Percentiles rank a stretch among this genome's conserved stretches.
Evolutionary conservation across 2,329 filamentous ascomycete species (phyloP).

Genomic region (Fusarium incarnatum): DNA sequence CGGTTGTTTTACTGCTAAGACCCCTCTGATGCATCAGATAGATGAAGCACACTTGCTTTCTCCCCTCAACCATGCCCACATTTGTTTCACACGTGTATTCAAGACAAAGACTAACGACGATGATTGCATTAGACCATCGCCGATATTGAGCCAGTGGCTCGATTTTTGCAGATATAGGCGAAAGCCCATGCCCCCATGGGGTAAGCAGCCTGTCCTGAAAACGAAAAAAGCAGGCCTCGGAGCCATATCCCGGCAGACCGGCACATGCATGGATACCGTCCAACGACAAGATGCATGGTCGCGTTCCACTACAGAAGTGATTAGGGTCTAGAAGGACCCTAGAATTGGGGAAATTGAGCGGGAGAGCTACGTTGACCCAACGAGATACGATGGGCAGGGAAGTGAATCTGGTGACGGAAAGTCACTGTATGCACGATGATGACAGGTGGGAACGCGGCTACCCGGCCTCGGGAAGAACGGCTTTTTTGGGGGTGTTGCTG

Average conservation of each 20-base stretch:
- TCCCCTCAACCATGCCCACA: conserved; percentile 23
- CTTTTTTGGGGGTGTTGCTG: conserved; percentile 32
- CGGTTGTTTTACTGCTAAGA: conserved; percentile 34
- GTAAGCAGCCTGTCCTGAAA: conserved; percentile 20
- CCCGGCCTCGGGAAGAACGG: conserved; percentile 43
- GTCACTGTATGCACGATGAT: conserved; percentile 44
- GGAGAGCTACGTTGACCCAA: conserved; percentile 10
- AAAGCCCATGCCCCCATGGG: conserved; percentile 1
- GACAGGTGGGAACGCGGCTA: conserved; percentile 26
- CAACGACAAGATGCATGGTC: conserved; percentile 18
- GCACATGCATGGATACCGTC: conserved; percentile 29
- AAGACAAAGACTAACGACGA: conserved; percentile 56
- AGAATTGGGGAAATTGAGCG: conserved; percentile 11
- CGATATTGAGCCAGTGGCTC: conserved; percentile 48
- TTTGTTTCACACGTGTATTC: conserved; percentile 43
- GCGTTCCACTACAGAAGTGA: conserved; percentile 16
- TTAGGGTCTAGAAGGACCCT: conserved; percentile 25
- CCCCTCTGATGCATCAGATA: conserved; percentile 44
- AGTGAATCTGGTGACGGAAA: conserved; percentile 10
- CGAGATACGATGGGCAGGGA: conserved; percentile 6
- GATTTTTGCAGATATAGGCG: conserved; percentile 11
- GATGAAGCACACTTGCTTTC: conserved; percentile 44
- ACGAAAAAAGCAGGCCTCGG: conserved; percentile 21
- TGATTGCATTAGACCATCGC: conserved; percentile 57
- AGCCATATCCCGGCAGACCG: conserved; percentile 27